Evolutionary conservation across 2,329 filamentous ascomycete genomes (phyloP).

Genomic region (Onygenales sp.): DNA sequence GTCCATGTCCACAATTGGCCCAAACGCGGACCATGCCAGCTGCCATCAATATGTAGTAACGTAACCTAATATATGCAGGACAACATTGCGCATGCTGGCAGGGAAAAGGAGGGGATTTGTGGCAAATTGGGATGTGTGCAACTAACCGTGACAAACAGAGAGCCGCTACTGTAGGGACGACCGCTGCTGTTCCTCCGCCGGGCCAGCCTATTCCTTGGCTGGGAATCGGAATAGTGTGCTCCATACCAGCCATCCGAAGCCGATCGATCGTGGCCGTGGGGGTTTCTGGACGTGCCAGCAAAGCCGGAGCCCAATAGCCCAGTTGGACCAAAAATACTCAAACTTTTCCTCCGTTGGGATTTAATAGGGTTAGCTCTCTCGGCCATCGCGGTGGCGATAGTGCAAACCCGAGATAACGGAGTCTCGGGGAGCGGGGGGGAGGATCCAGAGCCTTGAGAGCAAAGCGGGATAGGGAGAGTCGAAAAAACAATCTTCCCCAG

Average conservation of each 20-base stretch:
- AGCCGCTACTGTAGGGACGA: constrained; percentile 9
- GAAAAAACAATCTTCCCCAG: not conserved
- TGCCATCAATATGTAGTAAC: not conserved
- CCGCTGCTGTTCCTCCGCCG: not conserved
- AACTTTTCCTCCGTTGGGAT: constrained; percentile 23
- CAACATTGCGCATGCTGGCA: not conserved
- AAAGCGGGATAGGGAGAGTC: not conserved
- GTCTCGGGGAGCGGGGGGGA: not conserved
- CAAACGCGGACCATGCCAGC: not conserved
- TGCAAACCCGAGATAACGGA: not conserved
- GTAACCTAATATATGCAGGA: not conserved
- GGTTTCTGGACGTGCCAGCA: not conserved
- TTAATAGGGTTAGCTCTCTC: constrained; percentile 9
- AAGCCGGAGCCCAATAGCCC: constrained; percentile 8
- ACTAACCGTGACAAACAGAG: constrained; percentile 6
- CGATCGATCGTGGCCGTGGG: constrained; percentile 23
- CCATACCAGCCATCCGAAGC: constrained; percentile 27
- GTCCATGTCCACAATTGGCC: not conserved
- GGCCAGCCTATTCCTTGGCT: not conserved
- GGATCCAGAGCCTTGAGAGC: not conserved
- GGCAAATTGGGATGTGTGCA: not conserved
- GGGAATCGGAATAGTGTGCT: constrained; percentile 5
- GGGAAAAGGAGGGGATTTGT: not conserved
- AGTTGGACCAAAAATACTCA: constrained; percentile 21
- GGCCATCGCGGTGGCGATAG: constrained; percentile 11